Evolutionary conservation across 1,284 basidiomycete genomes (phyloP), one percentile per base, ranked within the genome.

Genomic region (Fomitopsis schrenkii): DNA sequence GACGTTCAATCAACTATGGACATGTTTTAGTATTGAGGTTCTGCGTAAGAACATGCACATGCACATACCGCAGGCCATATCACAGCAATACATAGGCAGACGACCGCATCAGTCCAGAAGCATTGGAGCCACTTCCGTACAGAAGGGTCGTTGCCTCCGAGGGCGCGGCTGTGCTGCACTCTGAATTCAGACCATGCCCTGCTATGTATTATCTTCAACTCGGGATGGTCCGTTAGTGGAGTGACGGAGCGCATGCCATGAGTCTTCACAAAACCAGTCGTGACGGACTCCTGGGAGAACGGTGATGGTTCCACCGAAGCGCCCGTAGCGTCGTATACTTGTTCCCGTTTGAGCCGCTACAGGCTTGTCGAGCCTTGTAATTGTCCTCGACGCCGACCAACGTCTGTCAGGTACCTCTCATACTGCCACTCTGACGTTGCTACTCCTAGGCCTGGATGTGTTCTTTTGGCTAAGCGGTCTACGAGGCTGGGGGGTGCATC

Each of bases 171-270:
- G 60, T 83, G 80, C 62, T 83, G 79, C 38, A 88, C 77, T 55
- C 81, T 76, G 64, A 83, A 88, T 68, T 88, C 85, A 48, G 64
- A 63, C 64, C 72, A 77, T 63, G 78, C 81, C 15, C 76, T 76
- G 54, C 72, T 76, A 41, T 79, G 71, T 48, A 81, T 67, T 50
- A 87, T 67, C 10, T 76, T 75, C 61, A 87, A 77, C 67, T 89
- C 81, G 59, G 85, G 86, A 67, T 84, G 75, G 59, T 76, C 73
- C 55, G 74, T 75, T 44, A 87, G 70, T 59, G 84, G 85, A 61
- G 70, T 75, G 62, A 72, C 75, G 60, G 68, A 75, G 68, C 68
- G 76, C 83, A 85, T 84, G 62, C 74, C 68, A 69, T 64, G 53
- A 58, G 41, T 14, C 15, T 22, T 5, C 30, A 22, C 46, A 30